These are phyloP conservation scores for Psidium friedrichsthalianum DNA, from an alignment of 345 rosid species.

Conservation along the genomic window DNA sequence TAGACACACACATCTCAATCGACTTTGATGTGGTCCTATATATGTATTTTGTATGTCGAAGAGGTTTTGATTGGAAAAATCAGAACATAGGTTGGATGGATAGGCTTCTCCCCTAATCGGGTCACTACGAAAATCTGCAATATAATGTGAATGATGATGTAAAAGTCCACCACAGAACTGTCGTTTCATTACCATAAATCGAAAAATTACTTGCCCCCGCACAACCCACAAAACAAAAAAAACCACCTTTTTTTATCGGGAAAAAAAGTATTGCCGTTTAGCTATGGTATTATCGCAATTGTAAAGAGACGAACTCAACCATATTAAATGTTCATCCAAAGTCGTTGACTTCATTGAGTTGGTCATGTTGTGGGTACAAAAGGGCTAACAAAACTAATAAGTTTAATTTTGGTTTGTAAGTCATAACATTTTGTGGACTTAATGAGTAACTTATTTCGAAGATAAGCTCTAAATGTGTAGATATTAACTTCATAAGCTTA, in stretches of 20 bases:
- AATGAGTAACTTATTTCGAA: background rate
- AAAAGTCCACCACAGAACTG: background rate
- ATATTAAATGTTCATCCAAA: background rate
- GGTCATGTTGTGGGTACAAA: background rate
- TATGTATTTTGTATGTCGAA: background rate
- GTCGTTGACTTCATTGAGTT: background rate
- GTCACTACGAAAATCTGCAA: background rate
- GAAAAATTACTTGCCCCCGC: too few species aligned
- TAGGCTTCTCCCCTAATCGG: background rate
- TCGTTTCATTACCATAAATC: background rate
- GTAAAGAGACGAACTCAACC: background rate
- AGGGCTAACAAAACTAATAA: background rate
- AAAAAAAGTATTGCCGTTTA: background rate
- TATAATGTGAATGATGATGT: background rate
- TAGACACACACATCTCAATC: background rate
- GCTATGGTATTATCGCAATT: background rate
- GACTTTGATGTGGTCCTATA: background rate
- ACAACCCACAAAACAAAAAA: too few species aligned
- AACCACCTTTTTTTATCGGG: too few species aligned
- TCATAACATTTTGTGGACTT: background rate
- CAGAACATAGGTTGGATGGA: background rate
- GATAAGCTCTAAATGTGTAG: background rate
- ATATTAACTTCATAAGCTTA: background rate
- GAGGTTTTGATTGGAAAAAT: background rate
- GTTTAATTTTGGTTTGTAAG: background rate